Conservation (phyloP, 305 asterid genomes). For the Fraxinus latifolia region DNA sequence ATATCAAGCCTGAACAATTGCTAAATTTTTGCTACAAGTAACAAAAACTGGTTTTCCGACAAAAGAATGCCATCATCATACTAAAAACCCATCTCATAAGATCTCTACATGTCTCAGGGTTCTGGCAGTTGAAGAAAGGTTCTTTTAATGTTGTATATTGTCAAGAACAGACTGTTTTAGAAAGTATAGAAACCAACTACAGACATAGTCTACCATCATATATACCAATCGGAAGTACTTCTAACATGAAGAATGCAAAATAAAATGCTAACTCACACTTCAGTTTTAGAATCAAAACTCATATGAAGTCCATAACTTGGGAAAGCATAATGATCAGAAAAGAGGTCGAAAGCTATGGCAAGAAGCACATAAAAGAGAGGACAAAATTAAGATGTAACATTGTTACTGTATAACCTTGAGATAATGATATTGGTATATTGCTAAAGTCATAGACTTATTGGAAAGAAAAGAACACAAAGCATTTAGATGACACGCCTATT, state of each 20-base stretch:
- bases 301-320: neutral
- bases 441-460: neutral
- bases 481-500: neutral
- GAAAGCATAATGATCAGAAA: neutral
- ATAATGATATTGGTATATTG: neutral
- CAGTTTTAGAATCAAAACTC: neutral
- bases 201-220: conserved; percentile 12
- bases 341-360: neutral
- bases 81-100: neutral
- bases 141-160: neutral
- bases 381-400: neutral
- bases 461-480: neutral
- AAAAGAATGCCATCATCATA: conserved; percentile 12
- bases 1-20: conserved; percentile 12
- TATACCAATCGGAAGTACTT: neutral
- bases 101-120: conserved; percentile 7
- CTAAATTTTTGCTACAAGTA: neutral
- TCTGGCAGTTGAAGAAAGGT: conserved; percentile 12
- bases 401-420: neutral
- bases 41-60: conserved; percentile 1
- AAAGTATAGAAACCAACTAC: neutral
- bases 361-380: neutral
- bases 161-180: neutral
- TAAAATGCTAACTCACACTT: neutral
- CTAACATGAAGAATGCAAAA: neutral